Evolutionary conservation across 352 stramenopile species (phyloP).

Genomic region (Phytopythium oedochilum): DNA sequence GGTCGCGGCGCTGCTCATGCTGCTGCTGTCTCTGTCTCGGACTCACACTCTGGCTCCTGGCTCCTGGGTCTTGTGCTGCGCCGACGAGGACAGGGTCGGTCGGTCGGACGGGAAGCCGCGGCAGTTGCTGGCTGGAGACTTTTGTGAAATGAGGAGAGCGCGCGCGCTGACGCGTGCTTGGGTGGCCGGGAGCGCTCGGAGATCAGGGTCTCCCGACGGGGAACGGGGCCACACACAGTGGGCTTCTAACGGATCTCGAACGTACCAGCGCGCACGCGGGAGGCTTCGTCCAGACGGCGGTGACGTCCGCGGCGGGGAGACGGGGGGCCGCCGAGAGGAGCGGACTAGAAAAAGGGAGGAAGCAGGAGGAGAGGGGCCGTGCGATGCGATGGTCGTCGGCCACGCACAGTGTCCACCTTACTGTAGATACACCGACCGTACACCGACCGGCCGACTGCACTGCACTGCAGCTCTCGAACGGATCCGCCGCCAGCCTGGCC

Average conservation of each 20-base stretch:
- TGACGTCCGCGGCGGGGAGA: background rate
- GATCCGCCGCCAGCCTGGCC: no score
- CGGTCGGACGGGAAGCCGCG: background rate
- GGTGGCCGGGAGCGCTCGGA: background rate
- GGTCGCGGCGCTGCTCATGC: constrained; percentile 44
- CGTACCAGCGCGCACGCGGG: constrained; percentile 1
- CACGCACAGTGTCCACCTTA: background rate
- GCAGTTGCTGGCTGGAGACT: constrained; percentile 3
- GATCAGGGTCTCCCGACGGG: no score
- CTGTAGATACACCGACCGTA: no score
- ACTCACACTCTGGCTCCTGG: no score
- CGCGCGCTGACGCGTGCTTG: background rate
- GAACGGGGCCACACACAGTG: background rate
- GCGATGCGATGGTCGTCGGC: background rate
- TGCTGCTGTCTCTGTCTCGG: no score
- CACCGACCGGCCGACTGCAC: no score
- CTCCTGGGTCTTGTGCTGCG: no score
- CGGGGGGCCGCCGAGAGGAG: background rate
- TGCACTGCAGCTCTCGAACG: no score
- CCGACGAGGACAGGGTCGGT: background rate
- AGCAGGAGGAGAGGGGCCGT: background rate
- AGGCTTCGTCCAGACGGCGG: background rate
- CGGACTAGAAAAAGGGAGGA: constrained; percentile 1
- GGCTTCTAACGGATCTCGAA: background rate
- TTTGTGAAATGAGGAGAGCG: constrained; percentile 1